Evolutionary conservation across 768 basidiomycete genomes (phyloP).

Genomic region (Rossbeevera mucosa): DNA sequence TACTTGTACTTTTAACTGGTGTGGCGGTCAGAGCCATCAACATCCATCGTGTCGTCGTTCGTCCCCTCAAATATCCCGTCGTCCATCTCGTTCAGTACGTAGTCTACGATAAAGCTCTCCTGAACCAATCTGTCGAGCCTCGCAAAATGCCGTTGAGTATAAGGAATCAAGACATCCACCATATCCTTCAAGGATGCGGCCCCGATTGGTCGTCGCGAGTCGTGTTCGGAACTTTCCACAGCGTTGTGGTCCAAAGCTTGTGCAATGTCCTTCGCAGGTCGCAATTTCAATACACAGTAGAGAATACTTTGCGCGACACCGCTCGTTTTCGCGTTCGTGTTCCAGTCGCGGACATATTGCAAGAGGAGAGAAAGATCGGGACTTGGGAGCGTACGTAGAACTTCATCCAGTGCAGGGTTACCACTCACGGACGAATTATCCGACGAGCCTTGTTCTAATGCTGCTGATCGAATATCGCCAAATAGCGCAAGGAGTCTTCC

Average conservation of each 20-base stretch:
- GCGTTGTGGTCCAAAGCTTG: constrained; percentile 47
- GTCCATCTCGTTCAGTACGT: constrained; percentile 83
- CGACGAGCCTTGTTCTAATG: constrained; percentile 13
- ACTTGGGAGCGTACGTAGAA: constrained; percentile 65
- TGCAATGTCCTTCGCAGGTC: constrained; percentile 69
- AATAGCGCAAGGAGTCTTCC: constrained; percentile 82
- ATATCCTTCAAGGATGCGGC: constrained; percentile 56
- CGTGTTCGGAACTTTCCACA: constrained; percentile 18
- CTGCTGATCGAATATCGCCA: constrained; percentile 47
- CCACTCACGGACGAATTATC: constrained; percentile 54
- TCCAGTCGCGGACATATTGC: constrained; percentile 86
- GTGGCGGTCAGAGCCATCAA: constrained; percentile 15
- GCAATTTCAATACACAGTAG: constrained; percentile 74
- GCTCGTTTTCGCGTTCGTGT: constrained; percentile 87
- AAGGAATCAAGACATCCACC: constrained; percentile 83
- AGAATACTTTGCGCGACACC: constrained; percentile 80
- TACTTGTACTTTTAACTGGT: constrained; percentile 17
- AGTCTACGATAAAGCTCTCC: constrained; percentile 95
- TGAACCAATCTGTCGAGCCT: constrained; percentile 84
- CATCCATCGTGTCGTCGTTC: constrained; percentile 43
- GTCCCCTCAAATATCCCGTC: constrained; percentile 60
- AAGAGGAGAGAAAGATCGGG: constrained; percentile 79
- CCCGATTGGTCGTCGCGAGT: constrained; percentile 28
- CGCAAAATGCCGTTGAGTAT: constrained; percentile 88
- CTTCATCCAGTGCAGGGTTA: constrained; percentile 68